phyloP scores from a whole-genome alignment of 768 basidiomycete species.

The Saitozyma podzolica region DNA sequence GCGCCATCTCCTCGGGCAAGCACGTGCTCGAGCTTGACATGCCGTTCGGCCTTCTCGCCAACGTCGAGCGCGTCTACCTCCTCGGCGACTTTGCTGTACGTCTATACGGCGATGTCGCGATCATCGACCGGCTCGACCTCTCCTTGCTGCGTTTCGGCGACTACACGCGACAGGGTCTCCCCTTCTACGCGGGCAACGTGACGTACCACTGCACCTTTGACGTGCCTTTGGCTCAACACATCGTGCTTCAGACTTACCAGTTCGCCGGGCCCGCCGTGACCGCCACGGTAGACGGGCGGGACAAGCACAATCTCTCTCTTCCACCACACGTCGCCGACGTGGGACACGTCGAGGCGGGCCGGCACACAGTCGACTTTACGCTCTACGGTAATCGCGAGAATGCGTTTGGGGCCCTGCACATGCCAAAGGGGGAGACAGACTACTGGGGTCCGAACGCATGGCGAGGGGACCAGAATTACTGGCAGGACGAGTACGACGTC shows the following conservation, averaged over 20 bases:
- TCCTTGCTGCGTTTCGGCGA: slow-evolving; percentile 26
- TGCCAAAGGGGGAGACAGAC: slow-evolving; percentile 32
- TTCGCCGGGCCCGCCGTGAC: slow-evolving; percentile 28
- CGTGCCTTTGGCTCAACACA: background rate
- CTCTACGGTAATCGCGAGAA: slow-evolving; percentile 40
- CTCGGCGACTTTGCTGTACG: slow-evolving; percentile 37
- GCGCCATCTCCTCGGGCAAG: slow-evolving; percentile 14
- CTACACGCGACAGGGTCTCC: slow-evolving; percentile 28
- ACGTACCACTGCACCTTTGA: slow-evolving; percentile 27
- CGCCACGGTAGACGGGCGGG: slow-evolving; percentile 24
- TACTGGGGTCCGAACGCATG: slow-evolving; percentile 33
- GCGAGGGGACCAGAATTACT: slow-evolving; percentile 37
- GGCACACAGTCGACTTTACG: slow-evolving; percentile 26
- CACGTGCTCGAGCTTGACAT: slow-evolving; percentile 24
- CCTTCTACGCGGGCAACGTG: slow-evolving; percentile 40
- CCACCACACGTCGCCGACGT: slow-evolving; percentile 23
- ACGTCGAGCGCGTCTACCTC: slow-evolving; percentile 32
- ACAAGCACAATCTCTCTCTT: slow-evolving; percentile 12
- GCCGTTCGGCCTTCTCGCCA: slow-evolving; percentile 23
- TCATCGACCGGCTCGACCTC: slow-evolving; percentile 23
- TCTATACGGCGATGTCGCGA: slow-evolving; percentile 17
- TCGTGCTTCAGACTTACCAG: slow-evolving; percentile 21
- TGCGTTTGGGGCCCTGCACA: slow-evolving; percentile 34
- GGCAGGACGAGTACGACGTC: slow-evolving; percentile 39
- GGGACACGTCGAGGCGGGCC: slow-evolving; percentile 9